Base-by-base conservation (phyloP, 169 alveolate genomes). In the Neospora caninum region DNA sequence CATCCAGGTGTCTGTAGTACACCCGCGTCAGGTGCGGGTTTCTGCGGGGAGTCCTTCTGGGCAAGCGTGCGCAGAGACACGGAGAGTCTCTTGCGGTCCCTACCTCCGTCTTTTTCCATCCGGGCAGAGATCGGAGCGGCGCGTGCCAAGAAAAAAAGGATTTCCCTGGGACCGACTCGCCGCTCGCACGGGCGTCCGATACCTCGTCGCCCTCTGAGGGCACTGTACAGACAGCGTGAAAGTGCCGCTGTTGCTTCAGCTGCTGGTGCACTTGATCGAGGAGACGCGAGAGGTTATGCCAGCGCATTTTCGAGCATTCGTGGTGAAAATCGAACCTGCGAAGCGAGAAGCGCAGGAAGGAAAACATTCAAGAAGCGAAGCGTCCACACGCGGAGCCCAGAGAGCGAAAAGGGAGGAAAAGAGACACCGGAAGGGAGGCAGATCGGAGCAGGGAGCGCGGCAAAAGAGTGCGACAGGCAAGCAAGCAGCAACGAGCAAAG, bases 311-410 rank as follows among this genome's bases (percentile, higher is more conserved):
- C 92, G 97, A 95, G 93, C 99, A 98, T 94, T 98, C 99, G 39
- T 94, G 95, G 96, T 98, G 99, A 91, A 98, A 98, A 93, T 98
- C 99, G 94, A 98, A 98, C 99, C 99, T 98, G 91, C n/a, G 43
- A 69, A 38, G 67, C n/a, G 58, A 69, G 73, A 54, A 88, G 45
- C 49, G 36, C 84, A 13, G 49, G 84, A 13, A 29, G 43, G 49
- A 73, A 9, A 73, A 9, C 16, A 34, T 58, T 18, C 31, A 58
- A 58, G 70, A 25, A 25, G 25, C 16, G 70, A 25, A 16, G 70
- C 70, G 70, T 58, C 70, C 70, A 58, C 70, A 58, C 31, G 70
- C 31, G 70, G 31, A 25, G 25, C 70, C 25, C 9, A 73, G 7
- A 73, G 7, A 64, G n/a, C 31, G 34, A 7, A 64, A 29, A 16